phyloP scores from a whole-genome alignment of 805 yeast genomes.

The Wickerhamiella nectarea region DNA sequence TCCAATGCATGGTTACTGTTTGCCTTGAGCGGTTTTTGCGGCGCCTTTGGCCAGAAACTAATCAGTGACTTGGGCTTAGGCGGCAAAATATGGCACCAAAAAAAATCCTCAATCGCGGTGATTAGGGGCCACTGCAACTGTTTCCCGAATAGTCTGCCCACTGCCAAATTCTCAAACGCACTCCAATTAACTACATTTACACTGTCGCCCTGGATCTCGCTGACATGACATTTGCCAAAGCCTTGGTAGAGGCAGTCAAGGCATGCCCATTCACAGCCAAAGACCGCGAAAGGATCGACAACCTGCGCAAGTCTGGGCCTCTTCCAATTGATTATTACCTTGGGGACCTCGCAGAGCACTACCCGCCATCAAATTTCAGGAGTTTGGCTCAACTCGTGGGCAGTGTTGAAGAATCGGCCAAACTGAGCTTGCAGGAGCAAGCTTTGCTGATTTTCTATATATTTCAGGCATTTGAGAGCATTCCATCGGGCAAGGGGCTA shows the following conservation, averaged over 20 bases:
- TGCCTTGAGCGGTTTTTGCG: too few relatives aligned
- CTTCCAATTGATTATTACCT: conserved; percentile 4
- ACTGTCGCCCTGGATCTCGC: too few relatives aligned
- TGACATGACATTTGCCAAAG: conserved; percentile 11
- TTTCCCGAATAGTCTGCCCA: too few relatives aligned
- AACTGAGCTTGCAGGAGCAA: conserved; percentile 1
- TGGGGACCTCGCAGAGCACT: not conserved
- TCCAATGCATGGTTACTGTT: too few relatives aligned
- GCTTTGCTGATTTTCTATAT: not conserved
- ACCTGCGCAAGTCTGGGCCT: not conserved
- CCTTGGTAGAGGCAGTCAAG: conserved; percentile 6
- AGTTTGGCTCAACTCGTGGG: not conserved
- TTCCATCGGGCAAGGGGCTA: not conserved
- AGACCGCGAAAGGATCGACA: not conserved
- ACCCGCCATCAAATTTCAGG: not conserved
- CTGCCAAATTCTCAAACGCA: too few relatives aligned
- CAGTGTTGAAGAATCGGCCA: not conserved
- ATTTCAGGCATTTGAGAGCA: not conserved
- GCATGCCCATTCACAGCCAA: not conserved
- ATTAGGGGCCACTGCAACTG: too few relatives aligned
- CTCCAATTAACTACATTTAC: too few relatives aligned
- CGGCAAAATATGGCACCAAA: too few relatives aligned
- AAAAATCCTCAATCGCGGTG: too few relatives aligned
- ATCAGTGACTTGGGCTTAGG: too few relatives aligned
- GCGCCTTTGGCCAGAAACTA: too few relatives aligned